Evolutionary conservation across 768 basidiomycete species (phyloP).

Genomic region (Lactarius pseudohatsudake): DNA sequence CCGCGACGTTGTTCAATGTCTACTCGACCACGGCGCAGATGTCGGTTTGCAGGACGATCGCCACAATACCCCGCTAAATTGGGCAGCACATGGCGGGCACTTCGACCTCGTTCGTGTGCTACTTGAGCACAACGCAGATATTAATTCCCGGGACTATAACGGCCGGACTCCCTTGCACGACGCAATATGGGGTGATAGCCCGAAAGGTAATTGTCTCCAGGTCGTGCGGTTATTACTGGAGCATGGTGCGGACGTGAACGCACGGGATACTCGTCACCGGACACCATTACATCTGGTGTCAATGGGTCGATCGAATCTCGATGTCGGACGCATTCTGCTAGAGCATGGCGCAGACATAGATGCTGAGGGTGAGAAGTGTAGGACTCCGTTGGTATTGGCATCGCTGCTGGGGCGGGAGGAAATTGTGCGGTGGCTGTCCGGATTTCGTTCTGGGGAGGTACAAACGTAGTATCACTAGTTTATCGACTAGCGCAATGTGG

Average conservation of each 20-base stretch:
- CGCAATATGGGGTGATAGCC: too few species aligned
- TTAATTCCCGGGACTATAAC: neutral
- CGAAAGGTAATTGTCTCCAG: neutral
- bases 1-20: neutral
- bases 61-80: neutral
- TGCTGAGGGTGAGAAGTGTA: neutral
- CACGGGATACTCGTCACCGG: neutral
- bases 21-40: neutral
- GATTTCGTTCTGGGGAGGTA: neutral
- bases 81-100: neutral
- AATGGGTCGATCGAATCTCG: neutral
- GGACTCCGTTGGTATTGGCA: neutral
- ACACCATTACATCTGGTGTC: neutral
- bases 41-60: neutral
- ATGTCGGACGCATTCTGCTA: neutral
- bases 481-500: neutral
- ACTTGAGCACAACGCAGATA: neutral
- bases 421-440: neutral
- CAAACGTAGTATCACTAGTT: neutral
- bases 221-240: neutral
- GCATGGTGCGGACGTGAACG: neutral
- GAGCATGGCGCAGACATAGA: neutral
- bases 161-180: neutral
- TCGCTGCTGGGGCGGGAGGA: neutral
- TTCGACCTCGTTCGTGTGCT: neutral